phyloP scores from a whole-genome alignment of 2,329 filamentous ascomycete genomes.

The Botrytis pseudocinerea region DNA sequence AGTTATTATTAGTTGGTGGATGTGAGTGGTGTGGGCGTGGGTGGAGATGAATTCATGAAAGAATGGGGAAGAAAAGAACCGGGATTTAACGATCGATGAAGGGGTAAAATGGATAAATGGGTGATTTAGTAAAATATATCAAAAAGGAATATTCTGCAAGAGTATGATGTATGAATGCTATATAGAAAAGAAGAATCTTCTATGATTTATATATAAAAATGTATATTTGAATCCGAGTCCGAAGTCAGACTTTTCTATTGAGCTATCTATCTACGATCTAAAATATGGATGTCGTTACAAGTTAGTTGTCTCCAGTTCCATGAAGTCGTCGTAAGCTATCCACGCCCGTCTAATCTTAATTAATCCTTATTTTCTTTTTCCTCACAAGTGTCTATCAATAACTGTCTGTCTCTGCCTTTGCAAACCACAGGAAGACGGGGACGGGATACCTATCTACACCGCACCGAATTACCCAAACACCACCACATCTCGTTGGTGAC shows the following conservation, averaged over 20 bases:
- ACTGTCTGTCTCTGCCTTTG: neutral
- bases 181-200: neutral
- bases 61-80: neutral
- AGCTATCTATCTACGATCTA: neutral
- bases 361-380: neutral
- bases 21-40: neutral
- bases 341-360: conserved; percentile 4
- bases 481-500: neutral
- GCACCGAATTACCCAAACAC: neutral
- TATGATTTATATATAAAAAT: neutral
- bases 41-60: neutral
- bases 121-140: neutral
- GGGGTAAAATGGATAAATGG: neutral
- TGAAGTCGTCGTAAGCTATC: neutral
- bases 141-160: neutral
- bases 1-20: neutral
- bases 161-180: neutral
- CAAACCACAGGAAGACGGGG: no score
- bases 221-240: neutral
- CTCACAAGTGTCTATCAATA: neutral
- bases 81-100: conserved; percentile 13
- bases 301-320: neutral
- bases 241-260: neutral
- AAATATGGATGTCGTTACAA: neutral
- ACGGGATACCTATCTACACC: neutral